Percentiles rank a stretch among this genome's conserved stretches.
Conservation (phyloP, 1,284 basidiomycete species). For the Tetrapyrgos nigripes region DNA sequence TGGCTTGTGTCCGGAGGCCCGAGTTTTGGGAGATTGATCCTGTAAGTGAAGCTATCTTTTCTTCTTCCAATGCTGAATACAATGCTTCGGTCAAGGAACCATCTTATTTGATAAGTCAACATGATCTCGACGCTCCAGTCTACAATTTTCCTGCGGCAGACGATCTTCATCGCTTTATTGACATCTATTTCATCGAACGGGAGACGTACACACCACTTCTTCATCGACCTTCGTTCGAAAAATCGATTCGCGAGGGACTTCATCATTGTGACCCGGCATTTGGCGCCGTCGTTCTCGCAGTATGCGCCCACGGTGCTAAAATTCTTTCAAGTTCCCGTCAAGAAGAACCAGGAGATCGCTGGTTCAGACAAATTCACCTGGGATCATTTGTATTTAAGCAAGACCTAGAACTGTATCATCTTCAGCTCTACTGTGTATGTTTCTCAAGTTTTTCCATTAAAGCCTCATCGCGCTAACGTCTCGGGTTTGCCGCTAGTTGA, state of each 20-base stretch:
- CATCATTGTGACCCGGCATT: conserved; percentile 60
- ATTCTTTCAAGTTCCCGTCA: background rate
- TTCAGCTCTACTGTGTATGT: conserved; percentile 7
- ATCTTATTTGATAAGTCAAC: background rate
- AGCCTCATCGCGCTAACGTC: too few relatives aligned
- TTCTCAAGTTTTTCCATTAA: background rate
- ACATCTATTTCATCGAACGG: conserved; percentile 60
- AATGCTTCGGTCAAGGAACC: background rate
- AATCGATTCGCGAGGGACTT: conserved; percentile 50
- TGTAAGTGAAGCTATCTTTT: background rate
- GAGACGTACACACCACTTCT: conserved; percentile 63
- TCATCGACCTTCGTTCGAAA: conserved; percentile 67
- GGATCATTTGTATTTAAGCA: background rate
- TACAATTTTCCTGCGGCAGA: conserved; percentile 50
- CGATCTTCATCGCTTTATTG: conserved; percentile 59
- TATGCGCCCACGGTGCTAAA: conserved; percentile 68
- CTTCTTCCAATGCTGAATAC: background rate
- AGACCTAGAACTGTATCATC: background rate
- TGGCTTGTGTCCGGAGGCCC: background rate
- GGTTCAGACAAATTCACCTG: background rate
- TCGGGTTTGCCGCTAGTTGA: conserved; percentile 43
- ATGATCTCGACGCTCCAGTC: too few relatives aligned
- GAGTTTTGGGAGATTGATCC: conserved; percentile 2
- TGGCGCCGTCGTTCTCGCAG: conserved; percentile 61
- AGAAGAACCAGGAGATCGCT: background rate